Conservation (phyloP, 2,329 filamentous ascomycete genomes). For the Keithomyces neogunnii region DNA sequence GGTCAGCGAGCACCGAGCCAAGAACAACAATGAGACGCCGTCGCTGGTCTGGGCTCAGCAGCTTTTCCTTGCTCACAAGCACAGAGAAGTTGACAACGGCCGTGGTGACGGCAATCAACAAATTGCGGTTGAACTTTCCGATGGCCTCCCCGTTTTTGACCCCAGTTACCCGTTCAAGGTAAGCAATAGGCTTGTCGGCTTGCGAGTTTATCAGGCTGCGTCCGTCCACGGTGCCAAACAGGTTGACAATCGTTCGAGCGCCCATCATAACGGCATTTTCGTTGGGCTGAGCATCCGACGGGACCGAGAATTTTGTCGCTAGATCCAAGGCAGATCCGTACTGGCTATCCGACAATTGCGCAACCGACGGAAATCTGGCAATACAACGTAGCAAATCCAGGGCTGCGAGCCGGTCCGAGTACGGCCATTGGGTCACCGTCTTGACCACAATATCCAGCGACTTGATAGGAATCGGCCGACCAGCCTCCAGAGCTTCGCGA, state of each 20-base stretch:
- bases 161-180: conserved; percentile 55
- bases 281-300: conserved; percentile 48
- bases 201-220: conserved; percentile 54
- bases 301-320: conserved; percentile 30
- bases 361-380: conserved; percentile 59
- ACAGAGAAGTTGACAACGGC: conserved; percentile 80
- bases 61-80: conserved; percentile 44
- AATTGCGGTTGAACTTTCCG: conserved; percentile 61
- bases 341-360: conserved; percentile 45
- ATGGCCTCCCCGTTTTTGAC: conserved; percentile 37
- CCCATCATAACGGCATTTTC: conserved; percentile 86
- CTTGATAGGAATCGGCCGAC: conserved; percentile 37
- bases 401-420: conserved; percentile 69
- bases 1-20: conserved; percentile 52
- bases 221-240: conserved; percentile 70
- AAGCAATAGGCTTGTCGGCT: conserved; percentile 48
- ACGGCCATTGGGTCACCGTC: conserved; percentile 72
- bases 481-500: conserved; percentile 54
- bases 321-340: conserved; percentile 52
- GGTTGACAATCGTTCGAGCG: conserved; percentile 70
- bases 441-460: conserved; percentile 60
- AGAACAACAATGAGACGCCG: conserved; percentile 50
- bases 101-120: conserved; percentile 75
- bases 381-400: conserved; percentile 84
- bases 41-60: conserved; percentile 23